Evolutionary conservation across 306 rosid species (phyloP), one percentile per base, ranked within the genome.

Genomic region (Trichosanthes cucumerina): DNA sequence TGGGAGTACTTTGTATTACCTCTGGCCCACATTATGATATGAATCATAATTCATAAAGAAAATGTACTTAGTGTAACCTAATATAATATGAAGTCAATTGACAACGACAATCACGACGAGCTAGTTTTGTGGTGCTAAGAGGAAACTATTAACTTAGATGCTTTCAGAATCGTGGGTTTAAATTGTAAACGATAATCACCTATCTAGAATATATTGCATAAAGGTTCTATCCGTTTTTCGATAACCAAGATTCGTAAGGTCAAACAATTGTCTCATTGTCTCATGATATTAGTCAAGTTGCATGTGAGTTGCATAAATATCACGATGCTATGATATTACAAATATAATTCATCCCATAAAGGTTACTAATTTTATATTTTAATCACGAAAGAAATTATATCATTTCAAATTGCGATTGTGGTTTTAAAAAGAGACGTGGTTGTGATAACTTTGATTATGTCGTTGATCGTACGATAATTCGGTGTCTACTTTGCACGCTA

Each of bases 1-100:
- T 14, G 13, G 24, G 39, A 62, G 4, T 18, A 38, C 74, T 34
- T 66, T 66, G 12, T 21, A 46, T 72, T 47, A 14, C 58, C 59
- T 47, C n/a, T 72, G 59, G 1, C 58, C 59, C 77, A 72, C 77
- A 24, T 47, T 47, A 47, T 72, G 36, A 71, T 72, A 72, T 47
- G 77, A 72, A 24, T 72, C 59, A 47, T 71, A 46, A 46, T 72
- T 47, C 59, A 26, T 36, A 9, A 38, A 18, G 43, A 38, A 38
- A 64, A 33, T 14, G 13, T 43, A 44, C 76, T 43, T 41, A 38
- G 16, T 34, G 47, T 41, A 63, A 38, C 47, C 19, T 38, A 68
- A 21, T 26, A 36, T 38, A 68, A 21, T 26, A 24, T 71, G 24
- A 72, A 47, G 14, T 7, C 41, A 0, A 16, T 7, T 46, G 19